Evolutionary conservation across 1,284 basidiomycete species (phyloP), one percentile per base, ranked within the genome.

Genomic region (Gomphus sp.): DNA sequence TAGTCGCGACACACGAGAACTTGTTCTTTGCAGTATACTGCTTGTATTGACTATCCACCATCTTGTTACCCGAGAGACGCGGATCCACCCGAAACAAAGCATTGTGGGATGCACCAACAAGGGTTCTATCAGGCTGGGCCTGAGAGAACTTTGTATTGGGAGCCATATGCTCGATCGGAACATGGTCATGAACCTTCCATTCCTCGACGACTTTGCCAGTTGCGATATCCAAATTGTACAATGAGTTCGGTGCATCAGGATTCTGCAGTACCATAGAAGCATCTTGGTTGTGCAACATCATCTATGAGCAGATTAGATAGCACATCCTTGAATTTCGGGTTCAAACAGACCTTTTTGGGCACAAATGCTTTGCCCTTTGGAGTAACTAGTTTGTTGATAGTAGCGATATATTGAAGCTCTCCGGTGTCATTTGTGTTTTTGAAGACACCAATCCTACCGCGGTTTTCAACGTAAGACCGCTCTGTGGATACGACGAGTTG

Each of bases 221-320:
- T 72, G 96, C 93, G 63, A 99, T 83, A 72, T 99, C 97, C 82
- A 99, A 87, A 64, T 80, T 87, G 75, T 87, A 98, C 41, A 99
- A 74, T 0, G 93, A 87, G 66, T 94, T 85, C n/a, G 86, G 82
- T 57, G 94, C 86, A 41, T 73, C 69, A 1, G 92, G 87, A 68
- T 98, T 91, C 82, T 93, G 91, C 60, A 99, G 70, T 56, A 99
- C 78, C 93, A 99, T 95, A 73, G 93, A 92, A 41, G 85, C 81
- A 71, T 99, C 97, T 81, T 97, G 93, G 67, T 98, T 91, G 71
- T 99, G 96, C 39, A 98, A 76, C 96, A 99, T 98, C 69, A 96
- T 84, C 92, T 94, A 64, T 41, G 55, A 37, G 55, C 14, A 52
- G 33, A 64, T 58, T 22, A 53, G 54, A 50, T 51, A 43, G 37